Percentiles rank a stretch among this genome's conserved stretches.
These are phyloP conservation scores for Sclerotinia glacialis DNA, from an alignment of 2,329 filamentous ascomycete species.

Conservation along the genomic window DNA sequence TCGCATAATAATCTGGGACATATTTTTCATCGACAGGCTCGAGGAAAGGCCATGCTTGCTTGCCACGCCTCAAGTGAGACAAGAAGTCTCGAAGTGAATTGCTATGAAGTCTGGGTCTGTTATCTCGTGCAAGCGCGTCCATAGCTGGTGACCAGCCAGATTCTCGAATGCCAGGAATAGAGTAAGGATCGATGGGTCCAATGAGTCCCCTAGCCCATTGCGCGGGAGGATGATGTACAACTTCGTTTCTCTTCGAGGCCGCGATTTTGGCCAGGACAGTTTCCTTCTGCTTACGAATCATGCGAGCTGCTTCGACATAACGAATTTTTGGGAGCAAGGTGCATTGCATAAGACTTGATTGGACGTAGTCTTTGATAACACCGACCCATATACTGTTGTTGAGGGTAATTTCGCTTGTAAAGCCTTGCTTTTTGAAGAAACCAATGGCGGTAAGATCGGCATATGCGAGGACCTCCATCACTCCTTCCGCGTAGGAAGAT, in stretches of 20 bases:
- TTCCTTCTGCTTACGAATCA: conserved; percentile 14
- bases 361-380: not conserved
- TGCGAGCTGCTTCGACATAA: conserved; percentile 4
- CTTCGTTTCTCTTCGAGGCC: not conserved
- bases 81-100: not conserved
- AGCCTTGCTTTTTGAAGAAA: conserved; percentile 12
- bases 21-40: not conserved
- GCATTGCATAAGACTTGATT: conserved; percentile 3
- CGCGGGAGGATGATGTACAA: not conserved
- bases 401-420: not conserved
- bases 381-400: not conserved
- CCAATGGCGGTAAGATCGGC: not conserved
- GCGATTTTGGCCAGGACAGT: not conserved
- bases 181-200: not conserved
- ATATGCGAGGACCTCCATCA: conserved; percentile 10
- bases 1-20: not conserved
- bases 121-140: not conserved
- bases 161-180: not conserved
- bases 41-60: not conserved
- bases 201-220: not conserved
- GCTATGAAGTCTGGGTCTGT: not conserved
- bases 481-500: not conserved
- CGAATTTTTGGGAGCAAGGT: not conserved
- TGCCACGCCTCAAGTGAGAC: not conserved
- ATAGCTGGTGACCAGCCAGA: not conserved